phyloP scores from a whole-genome alignment of 495 filamentous ascomycete species.

The Glarea lozoyensis region DNA sequence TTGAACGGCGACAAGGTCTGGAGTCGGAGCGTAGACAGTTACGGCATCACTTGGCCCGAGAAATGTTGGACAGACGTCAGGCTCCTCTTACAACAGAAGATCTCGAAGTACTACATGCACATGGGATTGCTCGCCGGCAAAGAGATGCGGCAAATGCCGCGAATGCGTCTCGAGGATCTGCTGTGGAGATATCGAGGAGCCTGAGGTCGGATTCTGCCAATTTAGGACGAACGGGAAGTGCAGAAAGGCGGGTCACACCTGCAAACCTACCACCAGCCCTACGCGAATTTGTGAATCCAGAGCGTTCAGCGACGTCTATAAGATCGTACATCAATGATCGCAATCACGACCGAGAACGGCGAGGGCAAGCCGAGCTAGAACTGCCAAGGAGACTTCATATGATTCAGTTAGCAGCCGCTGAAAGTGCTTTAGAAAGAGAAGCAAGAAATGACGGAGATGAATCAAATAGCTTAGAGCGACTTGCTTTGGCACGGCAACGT shows the following conservation, averaged over 20 bases:
- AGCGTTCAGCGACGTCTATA: constrained; percentile 16
- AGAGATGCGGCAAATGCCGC: constrained; percentile 25
- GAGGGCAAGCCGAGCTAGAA: constrained; percentile 7
- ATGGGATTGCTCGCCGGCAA: constrained; percentile 36
- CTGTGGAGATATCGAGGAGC: background rate
- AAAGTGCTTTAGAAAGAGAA: constrained; percentile 11
- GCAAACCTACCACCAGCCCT: constrained; percentile 12
- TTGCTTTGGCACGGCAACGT: constrained; percentile 9
- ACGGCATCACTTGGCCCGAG: constrained; percentile 11
- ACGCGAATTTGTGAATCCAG: constrained; percentile 19
- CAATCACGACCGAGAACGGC: constrained; percentile 20
- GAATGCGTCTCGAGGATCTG: constrained; percentile 11
- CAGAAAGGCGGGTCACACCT: constrained; percentile 5
- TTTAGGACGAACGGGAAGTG: constrained; percentile 5
- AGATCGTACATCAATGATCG: constrained; percentile 19
- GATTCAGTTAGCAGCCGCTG: constrained; percentile 14
- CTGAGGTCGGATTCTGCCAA: background rate
- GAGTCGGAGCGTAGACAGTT: constrained; percentile 18
- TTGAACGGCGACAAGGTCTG: constrained; percentile 15
- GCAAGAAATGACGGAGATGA: constrained; percentile 9
- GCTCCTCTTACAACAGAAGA: constrained; percentile 36
- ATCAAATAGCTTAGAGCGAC: constrained; percentile 10
- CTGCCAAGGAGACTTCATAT: constrained; percentile 11
- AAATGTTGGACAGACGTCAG: constrained; percentile 19
- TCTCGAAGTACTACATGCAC: constrained; percentile 35